These are phyloP conservation scores for Penicillium digitatum DNA, from an alignment of 2,329 filamentous ascomycete species.

Conservation along the genomic window DNA sequence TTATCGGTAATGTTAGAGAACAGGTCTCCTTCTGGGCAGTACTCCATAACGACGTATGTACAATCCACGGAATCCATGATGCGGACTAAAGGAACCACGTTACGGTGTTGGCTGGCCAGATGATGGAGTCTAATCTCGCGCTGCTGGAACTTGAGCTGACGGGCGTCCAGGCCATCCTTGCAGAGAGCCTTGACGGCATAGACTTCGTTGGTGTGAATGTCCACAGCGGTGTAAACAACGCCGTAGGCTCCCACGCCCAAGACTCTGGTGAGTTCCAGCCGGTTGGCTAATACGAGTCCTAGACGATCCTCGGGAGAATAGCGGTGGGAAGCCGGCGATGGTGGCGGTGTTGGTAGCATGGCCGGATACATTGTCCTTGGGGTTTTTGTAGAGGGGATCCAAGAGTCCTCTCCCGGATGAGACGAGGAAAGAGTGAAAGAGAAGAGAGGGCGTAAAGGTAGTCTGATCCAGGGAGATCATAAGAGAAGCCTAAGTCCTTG, in stretches of 20 bases:
- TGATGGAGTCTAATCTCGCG: conserved; percentile 91
- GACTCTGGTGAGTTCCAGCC: conserved; percentile 77
- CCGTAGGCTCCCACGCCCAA: conserved; percentile 94
- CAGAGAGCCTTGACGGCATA: conserved; percentile 97
- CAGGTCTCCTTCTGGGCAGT: conserved; percentile 92
- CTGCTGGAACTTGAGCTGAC: conserved; percentile 86
- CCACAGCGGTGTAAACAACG: conserved; percentile 86
- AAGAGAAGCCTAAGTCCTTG: conserved; percentile 9
- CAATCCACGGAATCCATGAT: conserved; percentile 89
- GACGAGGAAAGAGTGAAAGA: neutral
- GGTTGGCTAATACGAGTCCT: conserved; percentile 76
- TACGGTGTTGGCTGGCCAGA: conserved; percentile 79
- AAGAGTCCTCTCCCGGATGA: neutral
- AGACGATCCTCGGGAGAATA: conserved; percentile 76
- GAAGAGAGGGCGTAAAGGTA: conserved; percentile 17
- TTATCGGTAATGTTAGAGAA: conserved; percentile 97
- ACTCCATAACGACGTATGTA: conserved; percentile 94
- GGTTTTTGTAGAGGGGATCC: conserved; percentile 1
- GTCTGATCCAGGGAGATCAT: conserved; percentile 11
- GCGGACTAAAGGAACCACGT: conserved; percentile 89
- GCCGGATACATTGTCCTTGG: conserved; percentile 39
- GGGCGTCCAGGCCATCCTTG: conserved; percentile 84
- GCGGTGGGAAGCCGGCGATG: conserved; percentile 48
- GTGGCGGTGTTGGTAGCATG: conserved; percentile 46
- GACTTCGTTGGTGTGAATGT: conserved; percentile 71